Conservation (phyloP, 2,329 filamentous ascomycete genomes). For the Penicillium polonicum region DNA sequence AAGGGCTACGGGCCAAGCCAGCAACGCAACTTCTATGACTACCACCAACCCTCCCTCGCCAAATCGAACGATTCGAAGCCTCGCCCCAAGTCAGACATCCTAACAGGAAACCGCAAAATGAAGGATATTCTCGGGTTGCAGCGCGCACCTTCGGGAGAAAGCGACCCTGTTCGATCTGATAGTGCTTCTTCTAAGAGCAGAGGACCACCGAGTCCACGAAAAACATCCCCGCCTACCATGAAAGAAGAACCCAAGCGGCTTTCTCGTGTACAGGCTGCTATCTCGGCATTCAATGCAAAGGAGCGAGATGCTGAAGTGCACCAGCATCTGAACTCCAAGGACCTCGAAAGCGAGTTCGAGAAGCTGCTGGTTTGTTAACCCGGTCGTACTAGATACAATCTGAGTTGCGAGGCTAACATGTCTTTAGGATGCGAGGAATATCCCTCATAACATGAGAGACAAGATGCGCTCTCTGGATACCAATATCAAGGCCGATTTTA, state of each 20-base stretch:
- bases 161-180: slow-evolving; percentile 10
- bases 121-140: slow-evolving; percentile 35
- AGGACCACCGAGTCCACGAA: slow-evolving; percentile 25
- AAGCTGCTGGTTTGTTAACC: slow-evolving; percentile 55
- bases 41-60: slow-evolving; percentile 48
- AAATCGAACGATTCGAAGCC: slow-evolving; percentile 42
- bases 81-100: slow-evolving; percentile 53
- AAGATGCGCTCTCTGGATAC: slow-evolving; percentile 89
- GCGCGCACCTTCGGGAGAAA: slow-evolving; percentile 28
- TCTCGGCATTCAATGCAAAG: slow-evolving; percentile 62
- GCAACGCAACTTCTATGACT: slow-evolving; percentile 60
- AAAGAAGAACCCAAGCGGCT: slow-evolving; percentile 47
- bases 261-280: slow-evolving; percentile 61
- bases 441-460: slow-evolving; percentile 87
- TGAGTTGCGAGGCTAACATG: slow-evolving; percentile 6
- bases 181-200: slow-evolving; percentile 20
- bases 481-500: slow-evolving; percentile 93
- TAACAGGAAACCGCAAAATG: slow-evolving; percentile 44
- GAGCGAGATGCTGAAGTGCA: slow-evolving; percentile 47
- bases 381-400: not conserved
- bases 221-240: slow-evolving; percentile 28
- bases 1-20: slow-evolving; percentile 60
- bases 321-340: slow-evolving; percentile 50
- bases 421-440: slow-evolving; percentile 79
- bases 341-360: slow-evolving; percentile 64